Evolutionary conservation across 768 basidiomycete species (phyloP).

Genomic region (Trametes coccinea): DNA sequence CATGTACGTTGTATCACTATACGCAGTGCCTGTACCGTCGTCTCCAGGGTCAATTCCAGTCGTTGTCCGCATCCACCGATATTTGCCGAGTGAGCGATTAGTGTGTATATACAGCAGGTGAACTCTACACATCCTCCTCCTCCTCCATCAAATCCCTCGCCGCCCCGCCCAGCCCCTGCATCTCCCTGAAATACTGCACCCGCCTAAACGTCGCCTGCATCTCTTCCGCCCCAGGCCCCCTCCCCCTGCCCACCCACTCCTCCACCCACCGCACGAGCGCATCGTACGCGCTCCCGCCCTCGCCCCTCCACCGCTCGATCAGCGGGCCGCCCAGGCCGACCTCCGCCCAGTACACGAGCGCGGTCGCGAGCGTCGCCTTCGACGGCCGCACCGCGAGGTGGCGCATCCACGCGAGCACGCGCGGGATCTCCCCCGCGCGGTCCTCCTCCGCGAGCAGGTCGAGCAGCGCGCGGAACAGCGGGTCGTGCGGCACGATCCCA

Average conservation of each 20-base stretch:
- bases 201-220: constrained; percentile 26
- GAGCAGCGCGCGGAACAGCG: constrained; percentile 60
- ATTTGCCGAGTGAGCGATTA: neutral
- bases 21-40: constrained; percentile 8
- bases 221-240: constrained; percentile 45
- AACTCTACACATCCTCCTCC: neutral
- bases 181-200: constrained; percentile 15
- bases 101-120: too few species aligned
- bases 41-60: neutral
- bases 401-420: constrained; percentile 74
- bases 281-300: constrained; percentile 38
- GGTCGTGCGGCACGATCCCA: constrained; percentile 48
- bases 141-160: neutral
- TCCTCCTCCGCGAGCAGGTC: constrained; percentile 54
- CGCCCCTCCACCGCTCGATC: constrained; percentile 43
- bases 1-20: constrained; percentile 13
- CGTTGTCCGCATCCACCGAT: neutral
- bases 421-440: constrained; percentile 60
- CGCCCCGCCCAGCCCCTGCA: neutral
- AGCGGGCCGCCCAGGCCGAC: constrained; percentile 62
- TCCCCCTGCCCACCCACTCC: constrained; percentile 55
- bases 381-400: constrained; percentile 53
- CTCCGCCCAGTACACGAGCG: constrained; percentile 73
- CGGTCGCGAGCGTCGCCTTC: constrained; percentile 55
- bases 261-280: constrained; percentile 52